These are phyloP conservation scores for Podospora conica DNA, from an alignment of 495 filamentous ascomycete species.

Conservation along the genomic window DNA sequence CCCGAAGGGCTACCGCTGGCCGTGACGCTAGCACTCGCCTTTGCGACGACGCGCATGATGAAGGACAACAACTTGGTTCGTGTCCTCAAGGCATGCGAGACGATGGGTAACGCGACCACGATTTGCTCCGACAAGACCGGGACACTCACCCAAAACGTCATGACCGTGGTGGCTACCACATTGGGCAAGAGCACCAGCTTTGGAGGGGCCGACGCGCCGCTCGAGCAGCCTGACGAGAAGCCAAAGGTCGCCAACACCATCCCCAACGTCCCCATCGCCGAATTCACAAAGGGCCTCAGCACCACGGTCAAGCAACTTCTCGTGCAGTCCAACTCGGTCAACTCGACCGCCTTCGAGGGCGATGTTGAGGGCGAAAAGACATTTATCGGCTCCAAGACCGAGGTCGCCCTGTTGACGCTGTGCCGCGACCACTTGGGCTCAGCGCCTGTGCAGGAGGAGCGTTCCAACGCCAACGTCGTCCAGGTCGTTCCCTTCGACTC, in stretches of 20 bases:
- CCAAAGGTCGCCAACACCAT: slow-evolving; percentile 29
- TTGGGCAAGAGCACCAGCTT: slow-evolving; percentile 64
- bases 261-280: slow-evolving; percentile 29
- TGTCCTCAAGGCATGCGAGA: slow-evolving; percentile 84
- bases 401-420: slow-evolving; percentile 72
- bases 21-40: slow-evolving; percentile 91
- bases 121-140: slow-evolving; percentile 97
- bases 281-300: slow-evolving; percentile 45
- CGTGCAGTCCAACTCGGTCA: slow-evolving; percentile 68
- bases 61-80: slow-evolving; percentile 94
- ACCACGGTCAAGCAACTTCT: slow-evolving; percentile 55
- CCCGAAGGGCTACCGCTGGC: slow-evolving; percentile 90
- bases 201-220: slow-evolving; percentile 37
- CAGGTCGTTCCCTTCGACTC: slow-evolving; percentile 86
- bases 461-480: slow-evolving; percentile 61
- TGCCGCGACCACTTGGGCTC: slow-evolving; percentile 69
- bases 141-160: slow-evolving; percentile 89
- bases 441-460: slow-evolving; percentile 59
- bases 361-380: slow-evolving; percentile 66
- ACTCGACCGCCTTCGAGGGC: slow-evolving; percentile 86
- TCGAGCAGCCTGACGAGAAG: slow-evolving; percentile 20
- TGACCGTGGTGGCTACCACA: slow-evolving; percentile 78
- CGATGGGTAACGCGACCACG: slow-evolving; percentile 95
- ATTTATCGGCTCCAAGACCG: slow-evolving; percentile 86
- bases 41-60: slow-evolving; percentile 91